Evolutionary conservation across 2,329 filamentous ascomycete species (phyloP).

Genomic region (Penicillium digitatum): DNA sequence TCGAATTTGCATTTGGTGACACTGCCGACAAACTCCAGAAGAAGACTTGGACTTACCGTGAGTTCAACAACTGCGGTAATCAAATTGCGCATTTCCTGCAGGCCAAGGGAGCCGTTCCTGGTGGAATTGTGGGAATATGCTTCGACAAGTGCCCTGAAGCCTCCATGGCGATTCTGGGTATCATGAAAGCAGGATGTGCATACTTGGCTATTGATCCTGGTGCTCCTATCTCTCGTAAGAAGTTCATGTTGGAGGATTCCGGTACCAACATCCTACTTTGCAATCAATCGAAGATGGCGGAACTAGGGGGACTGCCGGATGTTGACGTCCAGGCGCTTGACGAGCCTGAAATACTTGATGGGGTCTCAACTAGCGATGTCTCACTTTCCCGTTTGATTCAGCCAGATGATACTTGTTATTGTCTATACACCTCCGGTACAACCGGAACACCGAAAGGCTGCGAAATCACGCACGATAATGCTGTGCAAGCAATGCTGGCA

Average conservation of each 20-base stretch:
- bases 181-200: constrained; percentile 75
- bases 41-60: constrained; percentile 66
- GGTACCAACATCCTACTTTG: constrained; percentile 61
- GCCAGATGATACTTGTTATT: constrained; percentile 66
- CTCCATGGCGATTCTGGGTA: constrained; percentile 75
- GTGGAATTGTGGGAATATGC: constrained; percentile 67
- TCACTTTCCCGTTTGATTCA: constrained; percentile 34
- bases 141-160: constrained; percentile 84
- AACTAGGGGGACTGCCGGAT: constrained; percentile 34
- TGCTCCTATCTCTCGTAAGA: constrained; percentile 67
- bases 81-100: constrained; percentile 64
- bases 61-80: constrained; percentile 69
- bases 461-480: constrained; percentile 81
- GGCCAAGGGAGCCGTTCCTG: constrained; percentile 48
- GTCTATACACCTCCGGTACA: constrained; percentile 81
- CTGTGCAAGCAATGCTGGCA: constrained; percentile 82
- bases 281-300: constrained; percentile 44
- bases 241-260: constrained; percentile 75
- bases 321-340: constrained; percentile 49
- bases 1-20: constrained; percentile 69
- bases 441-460: constrained; percentile 86
- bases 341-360: constrained; percentile 34
- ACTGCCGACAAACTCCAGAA: constrained; percentile 46
- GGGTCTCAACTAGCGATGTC: constrained; percentile 35
- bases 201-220: constrained; percentile 76